Evolutionary conservation across 345 rosid species (phyloP), one percentile per base, ranked within the genome.

Genomic region (Gossypium mustelinum): DNA sequence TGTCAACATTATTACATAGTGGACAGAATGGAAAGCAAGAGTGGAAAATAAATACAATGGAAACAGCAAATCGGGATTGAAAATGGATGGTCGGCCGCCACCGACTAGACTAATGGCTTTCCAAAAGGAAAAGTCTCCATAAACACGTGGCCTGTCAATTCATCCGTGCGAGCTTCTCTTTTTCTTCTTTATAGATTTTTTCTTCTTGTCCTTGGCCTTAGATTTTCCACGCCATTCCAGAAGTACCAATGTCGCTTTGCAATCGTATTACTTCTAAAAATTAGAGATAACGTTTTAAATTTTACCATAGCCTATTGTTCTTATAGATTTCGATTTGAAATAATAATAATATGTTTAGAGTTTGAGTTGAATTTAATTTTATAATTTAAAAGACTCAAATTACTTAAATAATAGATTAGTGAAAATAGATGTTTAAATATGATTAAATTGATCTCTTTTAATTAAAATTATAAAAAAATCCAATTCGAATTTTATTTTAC

Each of bases 401-500:
- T 4, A 34, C 0, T 34, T 34, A 34, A 34, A 34, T 34, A 34
- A 34, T 34, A 34, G 1, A 5, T 34, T 34, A 0, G 7, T 0
- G 41, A 5, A 34, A 34, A 4, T 34, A 34, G 5, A 1, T 5
- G 0, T 5, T 34, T 34, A 1, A 34, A 4, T 34, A 34, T 34
- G 0, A 5, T 0, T 5, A 34, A 5, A 34, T 34, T 5, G 0
- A 0, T 34, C 7, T 34, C 1, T 5, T 1, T 34, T 0, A 34
- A 34, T 1, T 0, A 34, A 34, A 34, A 34, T 4, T 34, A 34
- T 1, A 34, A 4, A 34, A 29, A 34, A 34, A 34, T 0, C 0
- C 1, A 34, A 34, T 6, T 0, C 39, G 0, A 34, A 34, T 4
- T 34, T 34, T 34, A 34, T 34, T 34, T 34, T 6, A 34, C 39